Evolutionary conservation across 2,329 filamentous ascomycete species (phyloP), one percentile per base, ranked within the genome.

Genomic region (Penicillium expansum): DNA sequence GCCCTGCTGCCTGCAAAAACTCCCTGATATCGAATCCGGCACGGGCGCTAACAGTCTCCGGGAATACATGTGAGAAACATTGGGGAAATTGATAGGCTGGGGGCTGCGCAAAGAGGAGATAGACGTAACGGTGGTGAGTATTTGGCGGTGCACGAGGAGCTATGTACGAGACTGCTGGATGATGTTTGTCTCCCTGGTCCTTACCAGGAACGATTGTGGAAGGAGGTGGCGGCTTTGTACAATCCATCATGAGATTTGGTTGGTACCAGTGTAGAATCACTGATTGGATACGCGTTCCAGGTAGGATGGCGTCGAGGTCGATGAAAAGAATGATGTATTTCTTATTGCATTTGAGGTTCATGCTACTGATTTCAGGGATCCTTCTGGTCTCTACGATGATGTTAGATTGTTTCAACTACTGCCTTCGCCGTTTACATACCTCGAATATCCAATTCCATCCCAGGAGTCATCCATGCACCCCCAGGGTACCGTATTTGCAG

Each of bases 21-120:
- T 63, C 59, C 4, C 52, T 60, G 0, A 73, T 62, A 48, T 77
- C 69, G 57, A 77, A 78, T 11, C 69, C 67, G 0, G 56, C 62
- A 55, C 65, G 63, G n/a, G 58, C 62, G 5, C 66, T 58, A 8
- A 56, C 38, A 0, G 68, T 68, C 16, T 48, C 50, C 0, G 71
- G 71, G n/a, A 69, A 64, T 13, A 75, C 69, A 27, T 69, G 58
- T 30, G 59, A 41, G 39, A 69, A 78, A 62, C 62, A 71, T 1
- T 41, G 29, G 0, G 72, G 73, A 22, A 73, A 67, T 1, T n/a
- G n/a, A 51, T 72, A 74, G 0, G 38, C 37, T 5, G 33, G 13
- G 2, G 60, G 57, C 44, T 74, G 70, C 10, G 49, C 22, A 50
- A 68, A 74, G 3, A 74, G 60, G 1, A 74, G 53, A 37, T 67